Conservation (phyloP, 768 basidiomycete genomes). For the Pilatotrama ljubarskyi region DNA sequence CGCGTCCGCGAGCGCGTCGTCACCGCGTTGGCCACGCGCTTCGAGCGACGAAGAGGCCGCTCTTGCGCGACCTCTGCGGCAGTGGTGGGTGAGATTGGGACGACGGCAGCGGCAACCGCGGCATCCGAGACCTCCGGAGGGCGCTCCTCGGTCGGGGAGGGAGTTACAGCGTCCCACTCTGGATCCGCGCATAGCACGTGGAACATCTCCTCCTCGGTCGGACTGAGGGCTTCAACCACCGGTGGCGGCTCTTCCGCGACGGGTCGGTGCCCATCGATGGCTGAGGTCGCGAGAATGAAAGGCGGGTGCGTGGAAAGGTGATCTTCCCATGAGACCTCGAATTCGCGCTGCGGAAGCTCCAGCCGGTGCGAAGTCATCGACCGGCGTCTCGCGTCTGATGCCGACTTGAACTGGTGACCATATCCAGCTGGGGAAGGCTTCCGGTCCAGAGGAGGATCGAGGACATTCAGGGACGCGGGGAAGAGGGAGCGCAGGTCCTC, state of each 20-base stretch:
- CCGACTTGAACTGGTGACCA: conserved; percentile 62
- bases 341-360: conserved; percentile 26
- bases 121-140: too few relatives aligned
- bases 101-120: background rate
- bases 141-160: conserved; percentile 27
- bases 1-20: conserved; percentile 50
- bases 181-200: conserved; percentile 50
- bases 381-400: conserved; percentile 43
- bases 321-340: conserved; percentile 30
- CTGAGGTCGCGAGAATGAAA: conserved; percentile 19
- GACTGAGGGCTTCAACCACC: conserved; percentile 51
- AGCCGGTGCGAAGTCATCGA: conserved; percentile 24
- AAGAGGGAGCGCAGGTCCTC: conserved; percentile 63
- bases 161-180: conserved; percentile 46
- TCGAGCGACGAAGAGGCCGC: conserved; percentile 59
- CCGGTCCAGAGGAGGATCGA: conserved; percentile 38
- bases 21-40: conserved; percentile 62
- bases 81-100: conserved; percentile 2
- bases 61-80: conserved; percentile 27
- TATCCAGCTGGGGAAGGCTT: conserved; percentile 35
- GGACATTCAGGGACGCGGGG: conserved; percentile 63
- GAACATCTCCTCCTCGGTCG: conserved; percentile 73
- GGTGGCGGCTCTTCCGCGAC: conserved; percentile 15
- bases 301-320: conserved; percentile 28
- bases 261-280: conserved; percentile 16